Evolutionary conservation across 805 yeast genomes (phyloP), one percentile per base, ranked within the genome.

Genomic region (Lachancea mirantina): DNA sequence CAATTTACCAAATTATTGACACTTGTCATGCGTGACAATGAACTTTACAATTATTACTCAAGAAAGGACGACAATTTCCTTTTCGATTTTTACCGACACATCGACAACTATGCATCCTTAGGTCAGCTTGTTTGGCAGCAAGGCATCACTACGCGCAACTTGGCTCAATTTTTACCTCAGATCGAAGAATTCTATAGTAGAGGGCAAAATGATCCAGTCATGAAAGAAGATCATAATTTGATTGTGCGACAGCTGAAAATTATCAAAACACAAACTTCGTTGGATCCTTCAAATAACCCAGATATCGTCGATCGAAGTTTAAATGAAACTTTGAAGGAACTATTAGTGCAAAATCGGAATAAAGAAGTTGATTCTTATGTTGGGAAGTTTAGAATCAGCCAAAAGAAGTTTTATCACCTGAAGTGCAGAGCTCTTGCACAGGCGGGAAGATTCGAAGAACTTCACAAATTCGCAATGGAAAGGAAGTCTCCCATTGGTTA

Each of bases 401-500:
- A 76, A 9, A 67, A 64, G 35, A 76, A 77, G 38, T 67, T 67
- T 39, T 72, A 77, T 54, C 70, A 70, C 55, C 54, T 72, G 10
- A 70, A 72, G 19, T 52, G 82, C 16, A 66, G 70, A 10, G 64
- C 65, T 1, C 61, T 71, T 19, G 62, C 74, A 1, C 54, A 62
- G 4, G 46, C 65, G 2, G 64, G 70, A 5, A 71, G 72, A 26
- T 78, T 74, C 60, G 76, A 72, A 13, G 74, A 70, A 23, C 51
- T 84, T 19, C 68, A 65, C 42, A 68, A 71, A 19, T 69, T 76
- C 46, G 70, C 77, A 0, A 63, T 59, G 3, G 50, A 55, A 7
- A 65, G 62, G 27, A 78, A 73, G 40, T 74, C 92, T 0, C 81
- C 84, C 0, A 81, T 85, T 25, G 87, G 89, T 0, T 78, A 78